Conservation (phyloP, 352 stramenopile genomes). For the Blastocystis sp. region DNA sequence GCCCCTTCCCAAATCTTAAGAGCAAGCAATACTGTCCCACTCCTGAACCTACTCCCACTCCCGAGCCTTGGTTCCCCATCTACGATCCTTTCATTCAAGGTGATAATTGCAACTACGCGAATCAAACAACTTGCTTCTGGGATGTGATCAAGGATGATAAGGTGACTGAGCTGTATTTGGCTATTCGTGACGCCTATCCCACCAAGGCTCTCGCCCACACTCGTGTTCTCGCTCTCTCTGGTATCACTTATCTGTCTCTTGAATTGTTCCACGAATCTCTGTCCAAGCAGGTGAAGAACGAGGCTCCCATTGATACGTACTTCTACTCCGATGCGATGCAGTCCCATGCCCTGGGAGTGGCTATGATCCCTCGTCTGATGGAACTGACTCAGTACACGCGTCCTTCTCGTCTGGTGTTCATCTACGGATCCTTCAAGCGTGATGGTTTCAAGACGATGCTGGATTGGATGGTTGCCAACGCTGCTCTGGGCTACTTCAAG, state of each 20-base stretch:
- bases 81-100: constrained; percentile 63
- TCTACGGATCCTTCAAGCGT: background rate
- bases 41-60: background rate
- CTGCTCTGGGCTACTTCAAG: constrained; percentile 6
- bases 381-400: background rate
- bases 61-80: constrained; percentile 50
- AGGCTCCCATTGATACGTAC: constrained; percentile 3
- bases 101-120: constrained; percentile 53
- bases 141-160: constrained; percentile 13
- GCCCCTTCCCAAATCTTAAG: background rate
- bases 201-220: constrained; percentile 7
- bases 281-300: background rate
- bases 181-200: constrained; percentile 41
- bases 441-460: background rate
- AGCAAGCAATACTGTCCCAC: background rate
- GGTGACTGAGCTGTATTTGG: constrained; percentile 10
- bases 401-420: constrained; percentile 37
- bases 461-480: constrained; percentile 28
- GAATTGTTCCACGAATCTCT: background rate
- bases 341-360: background rate
- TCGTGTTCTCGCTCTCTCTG: constrained; percentile 6
- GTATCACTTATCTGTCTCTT: background rate
- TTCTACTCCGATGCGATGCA: background rate
- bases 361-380: background rate
- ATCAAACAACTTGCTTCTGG: background rate